Percentiles rank a stretch among this genome's conserved stretches.
Evolutionary conservation across 257 asterid genomes (phyloP).

Genomic region (Paraleonurus japonicus): DNA sequence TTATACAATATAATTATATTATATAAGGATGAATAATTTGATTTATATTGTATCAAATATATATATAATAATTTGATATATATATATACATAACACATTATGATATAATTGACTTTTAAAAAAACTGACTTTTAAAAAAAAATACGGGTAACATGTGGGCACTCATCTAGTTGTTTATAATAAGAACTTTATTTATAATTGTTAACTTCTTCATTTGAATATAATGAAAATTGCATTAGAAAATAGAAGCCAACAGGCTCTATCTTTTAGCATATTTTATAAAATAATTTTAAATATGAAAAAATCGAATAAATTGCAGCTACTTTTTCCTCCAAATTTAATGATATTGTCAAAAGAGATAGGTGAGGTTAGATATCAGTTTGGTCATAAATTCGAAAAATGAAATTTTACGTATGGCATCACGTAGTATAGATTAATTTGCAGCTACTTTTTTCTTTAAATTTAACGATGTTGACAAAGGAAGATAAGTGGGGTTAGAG

Average conservation of each 20-base stretch:
- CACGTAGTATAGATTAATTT: not conserved
- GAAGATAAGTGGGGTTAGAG: conserved; percentile 19
- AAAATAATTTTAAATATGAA: not conserved
- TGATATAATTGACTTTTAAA: no score
- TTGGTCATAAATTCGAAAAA: conserved; percentile 2
- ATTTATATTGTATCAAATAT: no score
- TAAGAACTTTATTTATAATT: not conserved
- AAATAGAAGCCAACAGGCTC: not conserved
- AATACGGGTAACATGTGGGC: no score
- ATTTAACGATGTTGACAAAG: not conserved
- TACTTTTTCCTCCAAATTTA: conserved; percentile 1
- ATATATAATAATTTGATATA: no score
- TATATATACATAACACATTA: no score
- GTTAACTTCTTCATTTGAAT: not conserved
- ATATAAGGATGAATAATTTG: no score
- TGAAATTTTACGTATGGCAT: not conserved
- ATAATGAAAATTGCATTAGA: not conserved
- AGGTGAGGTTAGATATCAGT: conserved; percentile 20
- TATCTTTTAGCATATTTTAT: not conserved
- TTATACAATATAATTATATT: no score
- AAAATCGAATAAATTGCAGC: not conserved
- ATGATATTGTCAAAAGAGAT: not conserved
- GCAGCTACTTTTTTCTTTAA: conserved; percentile 17
- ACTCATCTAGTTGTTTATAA: not conserved
- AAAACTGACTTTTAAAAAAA: no score